phyloP scores from a whole-genome alignment of 306 rosid species.

The Acacia acuminata region DNA sequence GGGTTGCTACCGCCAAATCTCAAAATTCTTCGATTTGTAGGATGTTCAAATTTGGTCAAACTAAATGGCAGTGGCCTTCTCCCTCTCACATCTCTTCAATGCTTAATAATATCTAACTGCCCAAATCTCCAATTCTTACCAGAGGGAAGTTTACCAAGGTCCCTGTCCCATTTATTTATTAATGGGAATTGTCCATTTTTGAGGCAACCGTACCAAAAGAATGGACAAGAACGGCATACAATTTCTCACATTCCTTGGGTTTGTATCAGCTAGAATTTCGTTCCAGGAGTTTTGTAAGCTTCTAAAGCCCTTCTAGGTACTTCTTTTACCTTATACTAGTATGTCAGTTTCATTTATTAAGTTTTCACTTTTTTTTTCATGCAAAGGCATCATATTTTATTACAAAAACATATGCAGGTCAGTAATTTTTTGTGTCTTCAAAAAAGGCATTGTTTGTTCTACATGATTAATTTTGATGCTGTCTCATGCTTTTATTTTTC shows the following conservation, averaged over 20 bases:
- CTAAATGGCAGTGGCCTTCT: conserved; percentile 29
- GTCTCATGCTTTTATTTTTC: neutral
- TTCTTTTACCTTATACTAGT: no score
- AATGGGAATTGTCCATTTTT: neutral
- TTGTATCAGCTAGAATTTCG: no score
- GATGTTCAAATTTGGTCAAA: conserved; percentile 1
- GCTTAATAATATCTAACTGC: accelerated
- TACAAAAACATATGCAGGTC: neutral
- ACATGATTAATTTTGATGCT: neutral
- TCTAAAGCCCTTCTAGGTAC: neutral
- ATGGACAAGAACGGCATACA: neutral
- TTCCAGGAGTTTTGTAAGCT: neutral
- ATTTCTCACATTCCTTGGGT: neutral
- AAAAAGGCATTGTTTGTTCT: neutral
- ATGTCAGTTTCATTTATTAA: neutral
- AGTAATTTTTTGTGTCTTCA: neutral
- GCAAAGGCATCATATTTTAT: neutral
- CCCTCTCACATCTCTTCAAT: conserved; percentile 25
- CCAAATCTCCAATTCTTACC: conserved; percentile 10
- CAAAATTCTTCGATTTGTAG: accelerated
- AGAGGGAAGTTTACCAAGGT: neutral
- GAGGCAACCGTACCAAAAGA: neutral
- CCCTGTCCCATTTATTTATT: neutral
- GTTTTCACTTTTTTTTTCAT: no score
- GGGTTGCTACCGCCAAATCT: conserved; percentile 11